phyloP scores from a whole-genome alignment of 805 yeast genomes.

The Wickerhamomyces bisporus region DNA sequence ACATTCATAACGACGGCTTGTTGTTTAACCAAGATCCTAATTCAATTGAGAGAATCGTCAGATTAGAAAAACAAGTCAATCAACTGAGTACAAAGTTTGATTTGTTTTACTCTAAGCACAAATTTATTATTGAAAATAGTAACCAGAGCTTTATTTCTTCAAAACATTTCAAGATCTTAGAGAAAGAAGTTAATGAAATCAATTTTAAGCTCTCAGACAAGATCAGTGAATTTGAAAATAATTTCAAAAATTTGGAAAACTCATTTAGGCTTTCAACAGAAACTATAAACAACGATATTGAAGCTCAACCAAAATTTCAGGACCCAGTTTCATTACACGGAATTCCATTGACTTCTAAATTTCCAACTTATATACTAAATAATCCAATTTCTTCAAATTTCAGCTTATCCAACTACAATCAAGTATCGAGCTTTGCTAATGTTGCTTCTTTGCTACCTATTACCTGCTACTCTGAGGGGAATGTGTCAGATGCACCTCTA shows the following conservation, averaged over 20 bases:
- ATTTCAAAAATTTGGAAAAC: conserved; percentile 1
- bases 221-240: conserved; percentile 5
- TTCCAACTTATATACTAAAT: conserved; percentile 3
- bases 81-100: conserved; percentile 7
- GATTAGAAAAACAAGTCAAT: conserved; percentile 4
- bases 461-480: neutral
- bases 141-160: conserved; percentile 9
- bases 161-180: conserved; percentile 17
- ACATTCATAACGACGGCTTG: too few species aligned
- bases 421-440: too few species aligned
- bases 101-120: conserved; percentile 11
- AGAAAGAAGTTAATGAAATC: conserved; percentile 16
- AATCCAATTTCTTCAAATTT: neutral
- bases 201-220: conserved; percentile 5
- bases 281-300: too few species aligned
- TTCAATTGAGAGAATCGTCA: too few species aligned
- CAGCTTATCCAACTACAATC: neutral
- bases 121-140: conserved; percentile 9
- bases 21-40: too few species aligned
- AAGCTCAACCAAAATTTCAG: neutral
- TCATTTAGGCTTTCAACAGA: neutral
- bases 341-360: conserved; percentile 1
- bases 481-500: too few species aligned
- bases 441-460: neutral
- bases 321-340: conserved; percentile 5